A percentile compares a stretch with the other conserved stretches of the same genome.
phyloP scores from a whole-genome alignment of 768 basidiomycete genomes.

The Lactarius hengduanensis region DNA sequence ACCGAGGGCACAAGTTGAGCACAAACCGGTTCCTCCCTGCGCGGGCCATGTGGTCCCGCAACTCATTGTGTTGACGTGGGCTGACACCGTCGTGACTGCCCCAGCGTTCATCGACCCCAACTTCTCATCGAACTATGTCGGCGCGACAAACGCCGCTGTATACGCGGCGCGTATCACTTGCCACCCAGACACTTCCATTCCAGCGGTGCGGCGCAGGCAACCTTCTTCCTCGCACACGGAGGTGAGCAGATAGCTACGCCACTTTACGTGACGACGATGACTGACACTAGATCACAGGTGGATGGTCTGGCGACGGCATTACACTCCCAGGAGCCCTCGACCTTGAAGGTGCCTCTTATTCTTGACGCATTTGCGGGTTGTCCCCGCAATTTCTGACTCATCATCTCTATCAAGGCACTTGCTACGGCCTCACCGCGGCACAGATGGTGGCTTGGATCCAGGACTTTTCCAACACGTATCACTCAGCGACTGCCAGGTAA shows the following conservation, averaged over 20 bases:
- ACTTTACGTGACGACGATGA: not conserved
- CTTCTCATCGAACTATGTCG: slow-evolving; percentile 52
- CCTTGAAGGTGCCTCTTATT: not conserved
- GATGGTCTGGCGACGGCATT: slow-evolving; percentile 10
- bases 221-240: slow-evolving; percentile 52
- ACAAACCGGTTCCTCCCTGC: not conserved
- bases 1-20: slow-evolving; percentile 56
- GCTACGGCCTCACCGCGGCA: slow-evolving; percentile 52
- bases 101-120: slow-evolving; percentile 41
- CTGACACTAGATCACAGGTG: not conserved
- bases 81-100: slow-evolving; percentile 24
- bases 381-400: not conserved
- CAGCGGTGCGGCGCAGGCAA: slow-evolving; percentile 58
- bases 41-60: too few species aligned
- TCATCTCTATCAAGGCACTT: slow-evolving; percentile 43
- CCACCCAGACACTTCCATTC: slow-evolving; percentile 50
- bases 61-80: not conserved
- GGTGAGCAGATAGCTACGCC: not conserved
- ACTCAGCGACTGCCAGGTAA: slow-evolving; percentile 48
- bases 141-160: slow-evolving; percentile 53
- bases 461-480: slow-evolving; percentile 58
- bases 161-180: slow-evolving; percentile 65
- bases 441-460: slow-evolving; percentile 63
- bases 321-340: slow-evolving; percentile 9
- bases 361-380: not conserved